These are phyloP conservation scores for Mycena leptocephala DNA, from an alignment of 768 basidiomycete species.

Conservation along the genomic window DNA sequence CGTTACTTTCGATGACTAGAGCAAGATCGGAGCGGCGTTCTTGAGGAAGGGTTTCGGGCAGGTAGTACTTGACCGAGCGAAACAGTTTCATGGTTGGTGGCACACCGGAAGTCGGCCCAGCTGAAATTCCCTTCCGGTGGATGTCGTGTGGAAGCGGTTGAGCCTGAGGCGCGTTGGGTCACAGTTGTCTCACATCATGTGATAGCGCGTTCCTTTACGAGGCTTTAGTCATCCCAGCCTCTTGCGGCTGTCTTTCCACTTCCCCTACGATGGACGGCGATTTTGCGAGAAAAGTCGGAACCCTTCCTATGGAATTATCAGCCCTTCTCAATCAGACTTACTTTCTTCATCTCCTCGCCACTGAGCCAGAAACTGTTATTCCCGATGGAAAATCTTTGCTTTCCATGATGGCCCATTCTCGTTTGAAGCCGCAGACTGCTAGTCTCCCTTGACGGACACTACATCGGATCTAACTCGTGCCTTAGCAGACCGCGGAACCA, in stretches of 20 bases:
- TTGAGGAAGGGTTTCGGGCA: conserved; percentile 66
- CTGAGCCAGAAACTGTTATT: conserved; percentile 72
- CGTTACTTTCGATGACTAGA: conserved; percentile 67
- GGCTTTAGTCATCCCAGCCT: no score
- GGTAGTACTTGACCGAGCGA: conserved; percentile 38
- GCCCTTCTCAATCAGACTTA: conserved; percentile 72
- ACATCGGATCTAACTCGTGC: background rate
- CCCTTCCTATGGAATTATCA: conserved; percentile 72
- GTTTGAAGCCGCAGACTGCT: conserved; percentile 31
- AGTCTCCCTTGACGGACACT: background rate
- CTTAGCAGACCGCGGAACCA: background rate
- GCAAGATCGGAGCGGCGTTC: conserved; percentile 61
- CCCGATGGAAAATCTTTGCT: conserved; percentile 83
- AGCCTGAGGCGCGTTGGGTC: no score
- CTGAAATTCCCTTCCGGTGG: no score
- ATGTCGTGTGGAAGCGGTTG: no score
- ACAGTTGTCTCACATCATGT: no score
- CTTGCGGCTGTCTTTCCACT: no score
- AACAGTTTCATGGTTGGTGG: conserved; percentile 16
- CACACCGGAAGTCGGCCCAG: no score
- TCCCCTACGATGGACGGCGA: background rate
- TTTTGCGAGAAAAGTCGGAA: conserved; percentile 8
- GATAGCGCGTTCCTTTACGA: no score
- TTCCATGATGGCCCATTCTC: conserved; percentile 67
- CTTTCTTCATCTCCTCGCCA: conserved; percentile 79